phyloP scores from a whole-genome alignment of 2,329 filamentous ascomycete genomes.

The Aaosphaeria arxii region DNA sequence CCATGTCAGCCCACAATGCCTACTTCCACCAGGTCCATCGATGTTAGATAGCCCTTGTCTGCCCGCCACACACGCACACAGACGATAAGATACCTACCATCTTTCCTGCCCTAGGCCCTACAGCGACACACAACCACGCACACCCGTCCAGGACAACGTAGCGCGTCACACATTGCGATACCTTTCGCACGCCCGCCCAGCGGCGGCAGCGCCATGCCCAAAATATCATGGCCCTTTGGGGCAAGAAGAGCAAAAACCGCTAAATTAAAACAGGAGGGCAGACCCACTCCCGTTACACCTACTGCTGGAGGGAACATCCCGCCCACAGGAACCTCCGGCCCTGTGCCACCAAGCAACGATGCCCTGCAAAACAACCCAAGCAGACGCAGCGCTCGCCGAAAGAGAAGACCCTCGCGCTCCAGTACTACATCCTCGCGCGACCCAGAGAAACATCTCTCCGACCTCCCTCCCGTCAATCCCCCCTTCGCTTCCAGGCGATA shows the following conservation, averaged over 20 bases:
- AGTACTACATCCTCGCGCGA: constrained; percentile 26
- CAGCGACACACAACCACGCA: too few relatives aligned
- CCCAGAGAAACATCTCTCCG: constrained; percentile 24
- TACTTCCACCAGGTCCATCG: too few relatives aligned
- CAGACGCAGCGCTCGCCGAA: constrained; percentile 27
- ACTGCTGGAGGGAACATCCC: constrained; percentile 40
- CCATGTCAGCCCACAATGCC: too few relatives aligned
- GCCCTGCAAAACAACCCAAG: constrained; percentile 20
- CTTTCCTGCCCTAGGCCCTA: too few relatives aligned
- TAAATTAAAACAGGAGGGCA: constrained; percentile 39
- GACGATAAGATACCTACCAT: too few relatives aligned
- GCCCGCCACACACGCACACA: too few relatives aligned
- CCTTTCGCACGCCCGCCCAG: constrained; percentile 3
- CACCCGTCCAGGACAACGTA: too few relatives aligned
- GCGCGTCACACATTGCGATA: too few relatives aligned
- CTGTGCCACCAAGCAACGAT: constrained; percentile 19
- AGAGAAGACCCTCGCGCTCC: constrained; percentile 30
- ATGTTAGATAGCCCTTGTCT: too few relatives aligned
- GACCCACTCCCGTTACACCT: constrained; percentile 46
- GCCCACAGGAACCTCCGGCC: constrained; percentile 23
- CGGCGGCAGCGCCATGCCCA: constrained; percentile 55
- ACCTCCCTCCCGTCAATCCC: constrained; percentile 8
- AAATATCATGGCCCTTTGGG: constrained; percentile 70
- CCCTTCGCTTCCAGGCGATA: constrained; percentile 12
- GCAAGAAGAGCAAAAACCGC: constrained; percentile 65